Base-by-base conservation (phyloP, 2,329 filamentous ascomycete species). In the Tolypocladium ovalisporum region DNA sequence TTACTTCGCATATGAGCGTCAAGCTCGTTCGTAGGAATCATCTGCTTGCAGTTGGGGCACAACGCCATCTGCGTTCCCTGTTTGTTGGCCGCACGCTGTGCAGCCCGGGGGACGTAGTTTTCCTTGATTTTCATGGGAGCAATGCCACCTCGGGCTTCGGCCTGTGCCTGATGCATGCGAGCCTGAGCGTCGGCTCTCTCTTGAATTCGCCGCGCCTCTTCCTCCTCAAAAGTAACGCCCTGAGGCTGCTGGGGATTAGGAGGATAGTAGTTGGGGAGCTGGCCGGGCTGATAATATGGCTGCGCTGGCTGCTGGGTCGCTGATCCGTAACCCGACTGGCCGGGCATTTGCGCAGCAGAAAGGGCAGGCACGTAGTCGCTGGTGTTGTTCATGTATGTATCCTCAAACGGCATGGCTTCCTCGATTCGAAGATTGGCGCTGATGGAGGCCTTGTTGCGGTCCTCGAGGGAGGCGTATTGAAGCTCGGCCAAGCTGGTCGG, bases 21-120 rank as follows among this genome's bases (percentile, higher is more conserved):
- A 63, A 97, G 81, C 74, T 97, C 93, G 65, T 88, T 84, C 65
- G 89, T 84, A 9, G 91, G 90, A 59, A 97, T 91, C 64, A 89
- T 85, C 74, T 96, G 90, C 65, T 89, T 88, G 79, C 94, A 97
- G 73, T 96, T 96, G 58, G 92, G 92, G 70, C 93, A 97, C 58
- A 96, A 77, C 4, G 87, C 88, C 70, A 86, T 89, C 62, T 84
- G 79, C 47, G 78, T 77, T 56, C 79, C 81, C 62, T 83, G 79
- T 67, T 82, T 85, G 67, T 84, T 87, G 52, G 86, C 85, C 34
- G 84, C 80, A 67, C 86, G 82, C 57, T 87, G 85, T 49, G 89
- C 86, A 2, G 90, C 90, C 54, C 90, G 85, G 0, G 93, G 92
- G 22, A 96, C 88, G 69, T 97, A 96, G 72, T 96, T 93, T 69